Conservation (phyloP, 129 eudicot species). For the Sambucus nigra region DNA sequence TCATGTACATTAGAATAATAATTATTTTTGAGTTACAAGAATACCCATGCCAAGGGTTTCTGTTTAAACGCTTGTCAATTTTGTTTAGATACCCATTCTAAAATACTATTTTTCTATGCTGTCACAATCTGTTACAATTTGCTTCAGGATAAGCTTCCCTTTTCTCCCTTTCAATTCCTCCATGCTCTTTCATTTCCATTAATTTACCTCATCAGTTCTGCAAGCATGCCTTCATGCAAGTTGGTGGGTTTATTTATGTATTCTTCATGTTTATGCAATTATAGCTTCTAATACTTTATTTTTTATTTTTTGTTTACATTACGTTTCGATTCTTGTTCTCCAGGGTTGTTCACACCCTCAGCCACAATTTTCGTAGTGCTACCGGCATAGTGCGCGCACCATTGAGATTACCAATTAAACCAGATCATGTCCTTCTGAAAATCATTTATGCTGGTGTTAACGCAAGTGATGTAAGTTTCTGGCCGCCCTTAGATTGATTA, state of each 20-base stretch:
- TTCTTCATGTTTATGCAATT: background rate
- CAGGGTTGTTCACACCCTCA: constrained; percentile 81
- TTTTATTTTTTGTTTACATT: constrained; percentile 8
- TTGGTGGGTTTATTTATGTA: background rate
- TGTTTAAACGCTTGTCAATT: no score
- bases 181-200: no score
- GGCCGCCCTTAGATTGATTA: background rate
- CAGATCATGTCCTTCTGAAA: constrained; percentile 78
- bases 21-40: no score
- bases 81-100: no score
- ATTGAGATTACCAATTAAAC: constrained; percentile 53
- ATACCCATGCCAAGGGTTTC: no score
- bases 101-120: no score
- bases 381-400: constrained; percentile 56
- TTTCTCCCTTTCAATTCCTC: constrained; percentile 1
- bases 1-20: no score
- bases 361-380: constrained; percentile 74
- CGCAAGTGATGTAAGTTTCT: constrained; percentile 89
- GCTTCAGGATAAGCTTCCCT: background rate
- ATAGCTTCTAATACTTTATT: background rate
- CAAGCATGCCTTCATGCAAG: background rate
- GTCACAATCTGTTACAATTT: background rate
- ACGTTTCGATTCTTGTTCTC: constrained; percentile 15
- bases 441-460: constrained; percentile 91
- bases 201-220: background rate